phyloP scores from a whole-genome alignment of 139 green algal species.

The Medakamo hakoo region DNA sequence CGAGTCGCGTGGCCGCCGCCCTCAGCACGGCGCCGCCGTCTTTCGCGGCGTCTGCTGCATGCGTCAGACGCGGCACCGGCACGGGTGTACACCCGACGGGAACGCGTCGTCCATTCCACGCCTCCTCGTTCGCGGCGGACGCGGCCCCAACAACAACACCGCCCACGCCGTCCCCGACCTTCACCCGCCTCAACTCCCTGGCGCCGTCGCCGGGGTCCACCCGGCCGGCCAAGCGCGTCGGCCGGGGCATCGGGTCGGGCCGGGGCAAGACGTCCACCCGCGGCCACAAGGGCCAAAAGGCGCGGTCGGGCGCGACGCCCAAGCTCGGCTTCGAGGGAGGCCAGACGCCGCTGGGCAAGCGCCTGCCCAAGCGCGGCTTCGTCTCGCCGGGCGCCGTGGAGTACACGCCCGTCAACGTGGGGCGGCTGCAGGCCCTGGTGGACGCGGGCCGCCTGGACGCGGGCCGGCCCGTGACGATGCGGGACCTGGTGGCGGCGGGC shows the following conservation, averaged over 20 bases:
- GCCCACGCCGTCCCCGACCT: not conserved
- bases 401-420: conserved; percentile 46
- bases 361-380: conserved; percentile 52
- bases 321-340: conserved; percentile 62
- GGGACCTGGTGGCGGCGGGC: conserved; percentile 50
- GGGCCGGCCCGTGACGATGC: conserved; percentile 71
- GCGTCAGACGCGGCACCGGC: too few species aligned
- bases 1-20: too few species aligned
- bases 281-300: conserved; percentile 66
- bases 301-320: conserved; percentile 26
- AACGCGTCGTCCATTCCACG: too few species aligned
- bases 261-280: conserved; percentile 54
- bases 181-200: not conserved
- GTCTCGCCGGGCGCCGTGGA: conserved; percentile 27
- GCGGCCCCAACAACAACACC: not conserved
- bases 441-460: conserved; percentile 47
- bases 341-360: conserved; percentile 50
- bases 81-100: too few species aligned
- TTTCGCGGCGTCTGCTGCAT: too few species aligned
- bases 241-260: conserved; percentile 48
- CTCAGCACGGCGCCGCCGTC: too few species aligned
- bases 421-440: conserved; percentile 38
- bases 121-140: too few species aligned
- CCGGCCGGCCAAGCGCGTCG: conserved; percentile 31
- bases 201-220: not conserved